Percentiles rank a stretch among this genome's conserved stretches.
phyloP scores from a whole-genome alignment of 176 grass and related monocot genomes.

The Hyparrhenia diplandra region DNA sequence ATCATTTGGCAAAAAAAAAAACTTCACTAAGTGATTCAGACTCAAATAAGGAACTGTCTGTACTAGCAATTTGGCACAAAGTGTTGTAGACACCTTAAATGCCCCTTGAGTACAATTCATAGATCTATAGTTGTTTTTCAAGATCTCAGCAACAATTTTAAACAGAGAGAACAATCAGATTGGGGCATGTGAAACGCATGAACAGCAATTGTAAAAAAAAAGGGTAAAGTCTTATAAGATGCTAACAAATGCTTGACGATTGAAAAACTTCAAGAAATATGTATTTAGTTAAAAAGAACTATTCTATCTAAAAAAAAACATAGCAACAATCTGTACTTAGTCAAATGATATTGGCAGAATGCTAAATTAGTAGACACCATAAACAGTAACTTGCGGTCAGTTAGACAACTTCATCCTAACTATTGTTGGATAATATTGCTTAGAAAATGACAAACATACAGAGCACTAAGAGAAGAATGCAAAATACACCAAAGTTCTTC shows the following conservation, averaged over 20 bases:
- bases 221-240: neutral
- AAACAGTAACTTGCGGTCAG: neutral
- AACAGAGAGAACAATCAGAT: neutral
- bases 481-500: neutral
- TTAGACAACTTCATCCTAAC: neutral
- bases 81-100: neutral
- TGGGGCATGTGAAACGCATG: neutral
- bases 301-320: neutral
- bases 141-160: neutral
- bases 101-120: neutral
- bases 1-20: neutral
- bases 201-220: neutral
- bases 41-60: neutral
- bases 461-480: neutral
- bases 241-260: neutral
- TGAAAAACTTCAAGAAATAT: neutral
- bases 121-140: neutral
- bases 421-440: neutral
- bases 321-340: neutral
- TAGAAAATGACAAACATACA: neutral
- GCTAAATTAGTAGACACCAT: neutral
- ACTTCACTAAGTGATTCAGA: neutral
- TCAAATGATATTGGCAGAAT: neutral
- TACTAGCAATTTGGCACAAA: neutral
- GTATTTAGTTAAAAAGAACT: neutral